A percentile compares a stretch with the other conserved stretches of the same genome.
Conservation (phyloP, 495 filamentous ascomycete species). For the Bacidia rubella region DNA sequence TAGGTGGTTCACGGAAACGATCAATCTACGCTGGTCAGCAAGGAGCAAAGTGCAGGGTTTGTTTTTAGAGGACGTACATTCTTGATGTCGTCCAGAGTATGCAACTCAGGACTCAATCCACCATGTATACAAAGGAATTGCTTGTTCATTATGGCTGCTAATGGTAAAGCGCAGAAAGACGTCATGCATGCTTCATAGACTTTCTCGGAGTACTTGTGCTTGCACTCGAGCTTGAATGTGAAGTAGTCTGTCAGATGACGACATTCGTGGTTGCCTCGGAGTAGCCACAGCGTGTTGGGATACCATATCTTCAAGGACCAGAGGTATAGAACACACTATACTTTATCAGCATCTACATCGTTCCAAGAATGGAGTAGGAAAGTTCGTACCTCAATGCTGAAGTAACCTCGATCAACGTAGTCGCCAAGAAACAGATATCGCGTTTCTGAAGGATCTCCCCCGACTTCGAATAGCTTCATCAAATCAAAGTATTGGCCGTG, state of each 20-base stretch:
- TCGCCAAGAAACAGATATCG: slow-evolving; percentile 94
- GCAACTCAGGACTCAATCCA: slow-evolving; percentile 86
- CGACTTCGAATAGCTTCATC: slow-evolving; percentile 99
- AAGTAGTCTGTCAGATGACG: slow-evolving; percentile 98
- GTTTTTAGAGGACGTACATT: slow-evolving; percentile 39
- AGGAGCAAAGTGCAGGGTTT: background rate
- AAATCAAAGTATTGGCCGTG: slow-evolving; percentile 98
- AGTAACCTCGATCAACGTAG: slow-evolving; percentile 96
- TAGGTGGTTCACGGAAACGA: slow-evolving; percentile 92
- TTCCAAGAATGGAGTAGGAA: background rate
- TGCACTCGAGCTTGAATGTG: slow-evolving; percentile 98
- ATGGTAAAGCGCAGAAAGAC: slow-evolving; percentile 84
- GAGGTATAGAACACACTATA: slow-evolving; percentile 81
- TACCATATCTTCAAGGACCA: slow-evolving; percentile 99
- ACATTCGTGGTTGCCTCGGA: slow-evolving; percentile 96
- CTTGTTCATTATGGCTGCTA: slow-evolving; percentile 99
- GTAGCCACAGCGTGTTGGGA: slow-evolving; percentile 89
- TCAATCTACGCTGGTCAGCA: slow-evolving; percentile 54
- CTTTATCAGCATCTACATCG: slow-evolving; percentile 9
- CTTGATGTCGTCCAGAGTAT: slow-evolving; percentile 88
- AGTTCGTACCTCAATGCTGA: slow-evolving; percentile 73
- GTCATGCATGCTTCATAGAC: slow-evolving; percentile 98
- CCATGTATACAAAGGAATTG: slow-evolving; percentile 98
- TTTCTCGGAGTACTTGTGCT: slow-evolving; percentile 94
- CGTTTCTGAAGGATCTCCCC: slow-evolving; percentile 90